Conservation (phyloP, 2,329 filamentous ascomycete species). For the Raffaelea albimanens region DNA sequence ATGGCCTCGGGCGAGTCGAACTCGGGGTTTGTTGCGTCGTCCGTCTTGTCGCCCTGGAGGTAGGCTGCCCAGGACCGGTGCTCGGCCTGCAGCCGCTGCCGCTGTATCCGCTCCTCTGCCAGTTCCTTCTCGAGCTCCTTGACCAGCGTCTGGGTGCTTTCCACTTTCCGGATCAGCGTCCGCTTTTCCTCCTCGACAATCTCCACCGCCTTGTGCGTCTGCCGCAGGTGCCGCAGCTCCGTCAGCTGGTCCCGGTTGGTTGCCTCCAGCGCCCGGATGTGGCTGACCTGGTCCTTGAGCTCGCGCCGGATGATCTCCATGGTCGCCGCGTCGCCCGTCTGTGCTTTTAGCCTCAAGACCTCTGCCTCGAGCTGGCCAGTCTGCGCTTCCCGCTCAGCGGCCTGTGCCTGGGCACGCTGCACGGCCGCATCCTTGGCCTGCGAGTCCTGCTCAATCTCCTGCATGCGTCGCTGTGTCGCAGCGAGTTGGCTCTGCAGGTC, state of each 20-base stretch:
- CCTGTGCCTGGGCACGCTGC: constrained; percentile 53
- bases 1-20: constrained; percentile 85
- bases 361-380: constrained; percentile 73
- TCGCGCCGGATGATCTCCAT: constrained; percentile 79
- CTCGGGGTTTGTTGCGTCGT: constrained; percentile 55
- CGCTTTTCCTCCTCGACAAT: constrained; percentile 94
- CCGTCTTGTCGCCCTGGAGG: constrained; percentile 52
- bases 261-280: constrained; percentile 76
- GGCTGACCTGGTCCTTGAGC: constrained; percentile 81
- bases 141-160: constrained; percentile 64
- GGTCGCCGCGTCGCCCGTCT: constrained; percentile 78
- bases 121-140: constrained; percentile 72
- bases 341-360: constrained; percentile 72
- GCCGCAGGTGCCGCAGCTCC: constrained; percentile 74
- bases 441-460: constrained; percentile 51
- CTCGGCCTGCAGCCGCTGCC: constrained; percentile 83
- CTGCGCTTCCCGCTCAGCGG: constrained; percentile 60
- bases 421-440: constrained; percentile 46
- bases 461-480: constrained; percentile 34
- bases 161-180: constrained; percentile 66
- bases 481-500: constrained; percentile 45
- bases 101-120: constrained; percentile 69
- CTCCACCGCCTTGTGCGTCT: constrained; percentile 77
- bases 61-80: constrained; percentile 79
- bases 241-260: constrained; percentile 68